phyloP scores from a whole-genome alignment of 352 stramenopile genomes.

The Blastocystis sp. region DNA sequence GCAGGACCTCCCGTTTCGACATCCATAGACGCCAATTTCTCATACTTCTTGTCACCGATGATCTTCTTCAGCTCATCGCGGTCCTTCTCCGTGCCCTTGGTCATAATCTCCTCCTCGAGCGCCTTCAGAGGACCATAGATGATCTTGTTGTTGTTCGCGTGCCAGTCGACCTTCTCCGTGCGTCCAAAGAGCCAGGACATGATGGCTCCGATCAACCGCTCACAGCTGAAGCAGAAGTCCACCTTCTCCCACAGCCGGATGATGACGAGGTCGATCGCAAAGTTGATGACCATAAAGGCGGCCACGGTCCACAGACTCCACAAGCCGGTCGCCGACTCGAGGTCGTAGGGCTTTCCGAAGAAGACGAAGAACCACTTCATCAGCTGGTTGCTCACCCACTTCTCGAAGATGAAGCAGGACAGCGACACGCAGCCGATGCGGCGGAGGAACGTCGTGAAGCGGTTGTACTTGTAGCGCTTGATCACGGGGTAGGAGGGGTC shows the following conservation, averaged over 20 bases:
- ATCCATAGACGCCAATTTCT: not conserved
- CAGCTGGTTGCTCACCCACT: slow-evolving; percentile 20
- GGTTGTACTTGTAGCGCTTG: slow-evolving; percentile 55
- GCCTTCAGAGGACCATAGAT: slow-evolving; percentile 62
- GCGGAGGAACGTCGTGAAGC: slow-evolving; percentile 30
- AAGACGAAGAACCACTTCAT: slow-evolving; percentile 44
- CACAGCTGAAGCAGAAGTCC: slow-evolving; percentile 53
- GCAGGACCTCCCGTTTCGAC: not conserved
- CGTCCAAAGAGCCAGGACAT: slow-evolving; percentile 52
- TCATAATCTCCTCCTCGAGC: slow-evolving; percentile 41
- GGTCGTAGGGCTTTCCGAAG: slow-evolving; percentile 43
- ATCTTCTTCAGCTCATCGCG: slow-evolving; percentile 46
- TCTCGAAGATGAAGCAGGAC: slow-evolving; percentile 52
- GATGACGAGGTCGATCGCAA: slow-evolving; percentile 28
- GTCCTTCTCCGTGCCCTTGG: not conserved
- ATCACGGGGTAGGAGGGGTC: not conserved
- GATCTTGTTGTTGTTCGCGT: slow-evolving; percentile 68
- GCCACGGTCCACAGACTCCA: slow-evolving; percentile 50
- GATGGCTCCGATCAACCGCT: slow-evolving; percentile 47
- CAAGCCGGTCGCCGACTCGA: not conserved
- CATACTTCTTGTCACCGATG: not conserved
- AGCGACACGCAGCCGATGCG: slow-evolving; percentile 33
- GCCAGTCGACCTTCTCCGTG: slow-evolving; percentile 62
- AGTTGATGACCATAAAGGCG: slow-evolving; percentile 51
- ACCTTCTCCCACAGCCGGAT: slow-evolving; percentile 44